phyloP scores from a whole-genome alignment of 1,284 basidiomycete species.

The Bjerkandera adusta region DNA sequence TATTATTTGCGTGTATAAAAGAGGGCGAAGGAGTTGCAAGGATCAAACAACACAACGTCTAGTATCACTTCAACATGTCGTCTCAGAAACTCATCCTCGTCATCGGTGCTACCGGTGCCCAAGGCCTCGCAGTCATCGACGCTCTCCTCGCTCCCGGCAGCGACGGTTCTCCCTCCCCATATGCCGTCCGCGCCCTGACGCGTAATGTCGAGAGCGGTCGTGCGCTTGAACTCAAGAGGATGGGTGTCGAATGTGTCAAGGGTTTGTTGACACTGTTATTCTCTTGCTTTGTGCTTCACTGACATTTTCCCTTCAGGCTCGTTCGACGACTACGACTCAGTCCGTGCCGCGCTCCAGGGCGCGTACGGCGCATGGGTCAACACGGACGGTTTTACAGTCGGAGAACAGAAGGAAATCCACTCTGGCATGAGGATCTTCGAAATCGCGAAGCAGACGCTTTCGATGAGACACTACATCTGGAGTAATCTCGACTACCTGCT shows the following conservation, averaged over 20 bases:
- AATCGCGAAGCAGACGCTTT: constrained; percentile 34
- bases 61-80: no score
- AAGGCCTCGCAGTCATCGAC: constrained; percentile 44
- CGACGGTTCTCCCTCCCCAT: constrained; percentile 41
- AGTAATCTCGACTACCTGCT: constrained; percentile 41
- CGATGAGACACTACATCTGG: constrained; percentile 42
- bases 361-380: constrained; percentile 47
- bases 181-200: constrained; percentile 44
- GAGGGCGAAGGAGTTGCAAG: no score
- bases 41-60: no score
- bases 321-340: constrained; percentile 26
- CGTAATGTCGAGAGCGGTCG: constrained; percentile 36
- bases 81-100: constrained; percentile 42
- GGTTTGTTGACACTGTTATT: constrained; percentile 25
- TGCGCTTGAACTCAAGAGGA: constrained; percentile 33
- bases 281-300: not conserved
- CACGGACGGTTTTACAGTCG: constrained; percentile 45
- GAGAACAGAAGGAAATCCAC: constrained; percentile 42
- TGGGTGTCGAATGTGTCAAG: constrained; percentile 41
- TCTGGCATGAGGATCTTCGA: constrained; percentile 44
- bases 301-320: constrained; percentile 8
- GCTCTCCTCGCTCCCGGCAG: constrained; percentile 35
- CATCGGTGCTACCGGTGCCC: constrained; percentile 48
- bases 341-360: constrained; percentile 36
- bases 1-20: no score